Base-by-base conservation (phyloP, 805 yeast species). In the Teunomyces aglyptinius region DNA sequence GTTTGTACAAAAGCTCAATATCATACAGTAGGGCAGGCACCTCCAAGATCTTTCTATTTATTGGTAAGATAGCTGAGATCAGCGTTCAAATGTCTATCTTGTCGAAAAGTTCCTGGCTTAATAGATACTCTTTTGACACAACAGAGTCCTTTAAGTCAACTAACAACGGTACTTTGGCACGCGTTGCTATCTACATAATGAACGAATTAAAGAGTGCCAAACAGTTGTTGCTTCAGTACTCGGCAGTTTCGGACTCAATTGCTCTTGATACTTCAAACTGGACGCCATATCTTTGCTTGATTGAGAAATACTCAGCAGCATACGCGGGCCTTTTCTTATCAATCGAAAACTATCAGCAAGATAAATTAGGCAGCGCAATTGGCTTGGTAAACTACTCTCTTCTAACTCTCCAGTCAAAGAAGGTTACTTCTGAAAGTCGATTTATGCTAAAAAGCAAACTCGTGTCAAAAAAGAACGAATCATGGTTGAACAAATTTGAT, bases 251-350 rank as follows among this genome's bases (percentile, higher is more conserved):
- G 4, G 29, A 26, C 5, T 3, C 18, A 5, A 13, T 33, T 7
- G n/a, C 16, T 10, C 28, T 40, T n/a, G 45, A 58, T 24, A 43
- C 50, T 13, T 38, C 50, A 42, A 48, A 54, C 34, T 63, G 75
- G 76, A 11, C 34, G 1, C 59, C 58, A 2, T 73, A 70, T 52
- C 57, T 71, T 45, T 32, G 43, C 6, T 43, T 71, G 1, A 50
- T 71, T 11, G 57, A 63, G 38, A 67, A 63, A 38, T 68, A 75
- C 53, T 62, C 68, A 5, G 58, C 63, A 19, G 77, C 77, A 0
- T 73, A 75, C 48, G 68, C 75, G 15, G 78, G 77, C 0, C 49
- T 70, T n/a, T 70, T 76, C 41, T 59, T 75, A 18, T 62, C 79
- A 0, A 64, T 76, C 32, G 80, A 76, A 41, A 57, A 63, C 44